Evolutionary conservation across 208 protist species (phyloP).

Genomic region (Acanthamoeba royreba): DNA sequence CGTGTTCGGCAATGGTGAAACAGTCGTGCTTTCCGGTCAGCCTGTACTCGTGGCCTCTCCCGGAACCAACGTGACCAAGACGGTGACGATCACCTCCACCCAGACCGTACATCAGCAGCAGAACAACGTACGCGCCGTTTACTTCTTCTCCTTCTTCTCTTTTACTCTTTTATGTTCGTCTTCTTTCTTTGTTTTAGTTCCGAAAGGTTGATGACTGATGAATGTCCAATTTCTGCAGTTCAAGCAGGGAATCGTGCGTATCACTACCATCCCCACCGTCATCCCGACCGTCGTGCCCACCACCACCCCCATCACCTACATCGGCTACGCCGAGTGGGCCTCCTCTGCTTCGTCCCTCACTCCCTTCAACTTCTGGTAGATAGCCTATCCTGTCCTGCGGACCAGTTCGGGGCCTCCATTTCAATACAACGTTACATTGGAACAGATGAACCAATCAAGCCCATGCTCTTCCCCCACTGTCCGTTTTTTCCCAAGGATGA

Average conservation of each 20-base stretch:
- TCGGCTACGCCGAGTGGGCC: background rate
- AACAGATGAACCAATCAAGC: background rate
- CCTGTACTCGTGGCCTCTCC: background rate
- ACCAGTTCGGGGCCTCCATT: background rate
- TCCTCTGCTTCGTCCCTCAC: background rate
- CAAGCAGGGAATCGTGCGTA: background rate
- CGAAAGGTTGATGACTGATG: background rate
- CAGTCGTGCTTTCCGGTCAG: background rate
- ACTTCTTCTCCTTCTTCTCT: background rate
- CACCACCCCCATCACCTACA: background rate
- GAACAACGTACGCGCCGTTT: background rate
- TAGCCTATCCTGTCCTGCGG: background rate
- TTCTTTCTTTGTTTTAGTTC: background rate
- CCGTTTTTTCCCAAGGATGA: too few species aligned
- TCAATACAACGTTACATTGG: too few species aligned
- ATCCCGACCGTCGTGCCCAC: background rate
- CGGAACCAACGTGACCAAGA: background rate
- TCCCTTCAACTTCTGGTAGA: background rate
- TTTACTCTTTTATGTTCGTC: background rate
- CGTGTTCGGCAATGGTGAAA: background rate
- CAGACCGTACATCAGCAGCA: background rate
- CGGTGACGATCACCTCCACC: background rate
- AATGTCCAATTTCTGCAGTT: background rate
- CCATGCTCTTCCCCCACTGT: too few species aligned
- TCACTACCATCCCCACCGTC: background rate